phyloP scores from a whole-genome alignment of 306 rosid genomes.

The Quercus aquifolioides region DNA sequence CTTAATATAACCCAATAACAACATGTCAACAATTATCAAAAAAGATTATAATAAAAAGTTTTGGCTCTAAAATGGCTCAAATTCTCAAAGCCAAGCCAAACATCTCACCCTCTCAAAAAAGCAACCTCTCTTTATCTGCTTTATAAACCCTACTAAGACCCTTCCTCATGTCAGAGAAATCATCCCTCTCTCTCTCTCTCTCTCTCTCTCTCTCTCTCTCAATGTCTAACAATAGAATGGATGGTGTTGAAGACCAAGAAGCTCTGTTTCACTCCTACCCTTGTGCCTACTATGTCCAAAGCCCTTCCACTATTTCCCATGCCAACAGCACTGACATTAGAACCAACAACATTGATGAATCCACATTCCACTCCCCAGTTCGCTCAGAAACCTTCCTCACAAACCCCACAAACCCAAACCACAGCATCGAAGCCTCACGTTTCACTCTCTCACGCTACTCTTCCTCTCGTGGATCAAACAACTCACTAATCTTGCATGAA shows the following conservation, averaged over 20 bases:
- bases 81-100: not conserved
- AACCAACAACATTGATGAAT: slow-evolving; percentile 49
- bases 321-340: slow-evolving; percentile 50
- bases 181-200: not conserved
- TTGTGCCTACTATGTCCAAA: slow-evolving; percentile 70
- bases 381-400: slow-evolving; percentile 27
- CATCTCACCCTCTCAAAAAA: slow-evolving; percentile 13
- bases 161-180: slow-evolving; percentile 14
- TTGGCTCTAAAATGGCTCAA: slow-evolving; percentile 10
- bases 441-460: slow-evolving; percentile 56
- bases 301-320: slow-evolving; percentile 80
- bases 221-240: slow-evolving; percentile 30
- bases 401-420: slow-evolving; percentile 28
- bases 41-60: not conserved
- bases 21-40: too few relatives aligned
- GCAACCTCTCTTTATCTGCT: slow-evolving; percentile 13
- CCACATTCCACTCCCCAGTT: slow-evolving; percentile 43
- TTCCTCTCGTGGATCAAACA: slow-evolving; percentile 67
- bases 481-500: slow-evolving; percentile 47
- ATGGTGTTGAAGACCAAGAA: slow-evolving; percentile 61
- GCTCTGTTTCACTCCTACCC: slow-evolving; percentile 52
- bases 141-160: slow-evolving; percentile 37
- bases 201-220: slow-evolving; percentile 4
- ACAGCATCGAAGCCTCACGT: slow-evolving; percentile 26
- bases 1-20: too few relatives aligned